These are phyloP conservation scores for Penicillium angulare DNA, from an alignment of 495 filamentous ascomycete genomes.

Conservation along the genomic window DNA sequence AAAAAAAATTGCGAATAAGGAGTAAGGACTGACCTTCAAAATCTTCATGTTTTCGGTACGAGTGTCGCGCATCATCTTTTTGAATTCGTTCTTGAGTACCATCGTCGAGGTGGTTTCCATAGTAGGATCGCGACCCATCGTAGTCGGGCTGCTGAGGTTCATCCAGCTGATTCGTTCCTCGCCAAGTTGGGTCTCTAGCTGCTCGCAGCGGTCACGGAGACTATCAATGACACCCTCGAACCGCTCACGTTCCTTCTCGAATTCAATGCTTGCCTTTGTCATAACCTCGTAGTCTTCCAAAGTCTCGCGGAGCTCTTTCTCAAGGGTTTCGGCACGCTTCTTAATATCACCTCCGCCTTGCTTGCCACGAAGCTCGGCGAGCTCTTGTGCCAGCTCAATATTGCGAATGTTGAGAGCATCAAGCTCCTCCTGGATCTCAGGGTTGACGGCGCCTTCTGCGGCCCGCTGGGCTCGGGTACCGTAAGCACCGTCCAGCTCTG, in stretches of 20 bases:
- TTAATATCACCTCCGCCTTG: slow-evolving; percentile 49
- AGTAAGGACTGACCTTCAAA: slow-evolving; percentile 56
- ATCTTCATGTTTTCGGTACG: slow-evolving; percentile 67
- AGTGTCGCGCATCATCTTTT: slow-evolving; percentile 88
- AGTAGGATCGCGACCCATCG: slow-evolving; percentile 43
- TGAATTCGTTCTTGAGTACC: slow-evolving; percentile 78
- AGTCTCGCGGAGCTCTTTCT: slow-evolving; percentile 78
- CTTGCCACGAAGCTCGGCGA: slow-evolving; percentile 51
- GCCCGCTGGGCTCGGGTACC: slow-evolving; percentile 75
- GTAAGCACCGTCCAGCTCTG: slow-evolving; percentile 93
- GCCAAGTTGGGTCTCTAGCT: slow-evolving; percentile 62
- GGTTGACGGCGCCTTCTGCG: slow-evolving; percentile 66
- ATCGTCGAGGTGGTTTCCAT: slow-evolving; percentile 65
- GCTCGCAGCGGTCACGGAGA: slow-evolving; percentile 67
- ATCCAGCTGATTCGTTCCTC: slow-evolving; percentile 73
- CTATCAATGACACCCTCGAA: slow-evolving; percentile 72
- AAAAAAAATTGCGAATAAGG: slow-evolving; percentile 4
- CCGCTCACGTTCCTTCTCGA: slow-evolving; percentile 78
- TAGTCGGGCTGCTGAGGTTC: slow-evolving; percentile 57
- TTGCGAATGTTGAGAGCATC: slow-evolving; percentile 62
- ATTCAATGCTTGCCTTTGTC: slow-evolving; percentile 79
- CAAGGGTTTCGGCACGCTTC: slow-evolving; percentile 59
- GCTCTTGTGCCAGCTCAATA: slow-evolving; percentile 56
- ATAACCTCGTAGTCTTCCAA: slow-evolving; percentile 83
- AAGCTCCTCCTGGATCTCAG: slow-evolving; percentile 65